Evolutionary conservation across 352 stramenopile species (phyloP), one percentile per base, ranked within the genome.

Genomic region (Pythium phragmiticola): DNA sequence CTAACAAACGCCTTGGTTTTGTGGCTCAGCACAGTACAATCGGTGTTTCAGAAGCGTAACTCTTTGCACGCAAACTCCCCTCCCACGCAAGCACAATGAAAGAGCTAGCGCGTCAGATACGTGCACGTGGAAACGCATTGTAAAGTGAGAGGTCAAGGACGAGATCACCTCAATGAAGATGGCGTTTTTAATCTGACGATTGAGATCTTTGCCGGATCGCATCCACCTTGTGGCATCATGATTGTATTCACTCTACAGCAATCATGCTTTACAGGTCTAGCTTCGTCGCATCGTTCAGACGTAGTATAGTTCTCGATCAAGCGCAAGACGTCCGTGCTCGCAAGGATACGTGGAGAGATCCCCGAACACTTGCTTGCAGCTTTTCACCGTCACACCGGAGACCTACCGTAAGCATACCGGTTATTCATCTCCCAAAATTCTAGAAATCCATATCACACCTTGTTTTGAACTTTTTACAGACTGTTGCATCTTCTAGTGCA

Each of bases 391-490:
- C 39, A 45, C 12, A 45, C 16, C 12, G 5, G 39, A 21, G 21
- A 21, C 21, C 21, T 63, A 65, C 50, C 59, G 59, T 49, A 60
- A 39, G 9, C 1, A 30, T 57, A 57, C 34, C 42, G 51, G 36
- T 21, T 64, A 42, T 13, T 45, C 5, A 28, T n/a, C 42, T 37
- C 9, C 56, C 45, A 57, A 62, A 36, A 19, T 72, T 72, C 60
- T 72, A 72, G 65, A 68, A 70, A 63, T 39, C 43, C 5, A 14
- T 33, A 23, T 39, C 11, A 14, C 19, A 63, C 60, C 65, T 58
- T 68, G 9, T 72, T 68, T 54, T 57, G 51, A 17, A 45, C 57
- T 33, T 43, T 2, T 37, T 6, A 9, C 5, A 6, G 33, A 37
- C 6, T 37, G 9, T 6, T 9, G 5, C 33, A 37, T 9, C 33